A percentile compares a stretch with the other conserved stretches of the same genome.
These are phyloP conservation scores for Saturnispora gosingensis DNA, from an alignment of 805 yeast genomes.

Conservation along the genomic window DNA sequence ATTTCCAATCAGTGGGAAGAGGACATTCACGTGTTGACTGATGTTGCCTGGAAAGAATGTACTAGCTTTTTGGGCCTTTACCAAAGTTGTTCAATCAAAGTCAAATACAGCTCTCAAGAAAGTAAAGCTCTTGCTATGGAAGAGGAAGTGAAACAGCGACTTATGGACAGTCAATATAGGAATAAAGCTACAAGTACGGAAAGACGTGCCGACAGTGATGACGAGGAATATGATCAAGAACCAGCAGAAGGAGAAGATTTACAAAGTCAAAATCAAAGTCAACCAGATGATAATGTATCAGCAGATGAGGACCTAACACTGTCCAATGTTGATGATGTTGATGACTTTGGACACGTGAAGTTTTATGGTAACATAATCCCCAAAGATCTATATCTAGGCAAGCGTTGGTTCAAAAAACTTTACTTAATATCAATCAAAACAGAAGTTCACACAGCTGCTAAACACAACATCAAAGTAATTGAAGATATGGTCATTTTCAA, in stretches of 20 bases:
- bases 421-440: background rate
- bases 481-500: slow-evolving; percentile 5
- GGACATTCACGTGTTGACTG: slow-evolving; percentile 1
- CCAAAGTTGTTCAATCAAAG: background rate
- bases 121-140: background rate
- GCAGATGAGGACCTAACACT: background rate
- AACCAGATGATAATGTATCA: background rate
- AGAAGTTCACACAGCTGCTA: slow-evolving; percentile 6
- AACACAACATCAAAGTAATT: slow-evolving; percentile 3
- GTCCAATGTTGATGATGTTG: slow-evolving; percentile 2
- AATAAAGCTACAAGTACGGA: background rate
- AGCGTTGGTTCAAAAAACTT: slow-evolving; percentile 4
- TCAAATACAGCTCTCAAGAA: slow-evolving; percentile 1
- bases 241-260: background rate
- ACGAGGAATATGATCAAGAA: background rate
- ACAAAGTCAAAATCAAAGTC: background rate
- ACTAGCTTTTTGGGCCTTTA: background rate
- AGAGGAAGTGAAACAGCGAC: background rate
- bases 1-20: slow-evolving; percentile 6
- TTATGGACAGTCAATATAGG: background rate
- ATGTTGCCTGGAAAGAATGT: slow-evolving; percentile 6
- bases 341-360: slow-evolving; percentile 2
- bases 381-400: slow-evolving; percentile 1
- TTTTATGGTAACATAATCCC: slow-evolving; percentile 3
- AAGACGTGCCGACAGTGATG: background rate